Conservation (phyloP, 306 rosid genomes). For the Begonia masoniana region DNA sequence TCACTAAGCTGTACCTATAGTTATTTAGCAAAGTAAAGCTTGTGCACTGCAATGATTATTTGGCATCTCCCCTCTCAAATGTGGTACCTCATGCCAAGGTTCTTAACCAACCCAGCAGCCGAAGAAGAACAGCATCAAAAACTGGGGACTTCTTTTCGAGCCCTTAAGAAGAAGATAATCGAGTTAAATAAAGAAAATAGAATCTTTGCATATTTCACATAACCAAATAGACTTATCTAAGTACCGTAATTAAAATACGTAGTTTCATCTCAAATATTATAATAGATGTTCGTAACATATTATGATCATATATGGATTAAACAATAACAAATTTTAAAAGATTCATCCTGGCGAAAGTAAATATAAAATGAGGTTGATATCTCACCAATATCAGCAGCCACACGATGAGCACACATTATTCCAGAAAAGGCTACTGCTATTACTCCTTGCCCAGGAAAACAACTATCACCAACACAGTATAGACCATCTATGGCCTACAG, state of each 20-base stretch:
- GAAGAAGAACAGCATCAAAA: slow-evolving; percentile 64
- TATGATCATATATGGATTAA: too few species aligned
- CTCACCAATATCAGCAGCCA: slow-evolving; percentile 92
- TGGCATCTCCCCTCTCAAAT: neutral
- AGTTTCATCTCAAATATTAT: too few species aligned
- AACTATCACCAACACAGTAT: slow-evolving; percentile 97
- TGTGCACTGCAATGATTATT: too few species aligned
- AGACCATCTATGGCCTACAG: slow-evolving; percentile 67
- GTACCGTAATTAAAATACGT: too few species aligned
- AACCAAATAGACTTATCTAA: too few species aligned
- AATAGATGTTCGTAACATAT: too few species aligned
- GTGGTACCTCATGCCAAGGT: slow-evolving; percentile 50
- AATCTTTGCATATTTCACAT: too few species aligned
- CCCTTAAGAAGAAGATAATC: slow-evolving; percentile 25
- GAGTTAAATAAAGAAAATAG: too few species aligned
- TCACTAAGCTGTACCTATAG: too few species aligned
- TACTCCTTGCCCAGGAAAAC: slow-evolving; percentile 99
- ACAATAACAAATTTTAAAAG: too few species aligned
- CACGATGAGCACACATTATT: slow-evolving; percentile 97
- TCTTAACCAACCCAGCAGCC: slow-evolving; percentile 69
- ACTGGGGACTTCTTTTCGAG: slow-evolving; percentile 77
- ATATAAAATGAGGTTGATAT: slow-evolving; percentile 4
- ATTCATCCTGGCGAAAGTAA: too few species aligned
- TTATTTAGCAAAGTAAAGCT: too few species aligned
- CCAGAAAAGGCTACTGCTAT: slow-evolving; percentile 97